Evolutionary conservation across 768 basidiomycete genomes (phyloP).

Genomic region (Termitomyces heimii): DNA sequence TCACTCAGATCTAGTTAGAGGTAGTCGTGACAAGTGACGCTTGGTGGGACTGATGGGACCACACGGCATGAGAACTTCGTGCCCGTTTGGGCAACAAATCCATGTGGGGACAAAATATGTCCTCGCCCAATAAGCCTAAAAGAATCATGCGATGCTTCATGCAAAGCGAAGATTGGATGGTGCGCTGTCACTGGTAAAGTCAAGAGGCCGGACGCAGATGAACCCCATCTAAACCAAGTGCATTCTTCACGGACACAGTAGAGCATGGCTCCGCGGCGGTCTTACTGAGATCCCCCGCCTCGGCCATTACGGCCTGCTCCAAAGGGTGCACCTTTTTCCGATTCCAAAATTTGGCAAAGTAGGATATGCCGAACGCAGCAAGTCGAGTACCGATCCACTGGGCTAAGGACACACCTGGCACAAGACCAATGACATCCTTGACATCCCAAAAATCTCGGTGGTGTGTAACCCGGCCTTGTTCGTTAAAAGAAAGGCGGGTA

Average conservation of each 20-base stretch:
- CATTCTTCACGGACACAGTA: constrained; percentile 14
- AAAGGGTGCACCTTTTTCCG: constrained; percentile 8
- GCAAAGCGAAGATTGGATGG: background rate
- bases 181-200: constrained; percentile 5
- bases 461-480: constrained; percentile 72
- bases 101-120: constrained; percentile 8
- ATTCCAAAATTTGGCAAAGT: constrained; percentile 29
- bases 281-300: constrained; percentile 12
- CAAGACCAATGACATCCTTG: constrained; percentile 66
- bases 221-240: constrained; percentile 17
- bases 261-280: constrained; percentile 13
- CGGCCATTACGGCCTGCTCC: constrained; percentile 7
- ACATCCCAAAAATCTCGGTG: constrained; percentile 83
- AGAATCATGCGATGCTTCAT: constrained; percentile 12
- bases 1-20: constrained; percentile 14
- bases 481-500: constrained; percentile 73
- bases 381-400: constrained; percentile 68
- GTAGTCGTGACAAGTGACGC: constrained; percentile 12
- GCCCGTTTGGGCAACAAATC: constrained; percentile 7
- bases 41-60: background rate
- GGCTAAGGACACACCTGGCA: constrained; percentile 61
- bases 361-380: constrained; percentile 51
- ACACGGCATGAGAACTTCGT: constrained; percentile 10
- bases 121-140: constrained; percentile 8
- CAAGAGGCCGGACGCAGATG: constrained; percentile 6